phyloP scores from a whole-genome alignment of 1,139 yeast genomes.

The Petasospora rhodanensis region DNA sequence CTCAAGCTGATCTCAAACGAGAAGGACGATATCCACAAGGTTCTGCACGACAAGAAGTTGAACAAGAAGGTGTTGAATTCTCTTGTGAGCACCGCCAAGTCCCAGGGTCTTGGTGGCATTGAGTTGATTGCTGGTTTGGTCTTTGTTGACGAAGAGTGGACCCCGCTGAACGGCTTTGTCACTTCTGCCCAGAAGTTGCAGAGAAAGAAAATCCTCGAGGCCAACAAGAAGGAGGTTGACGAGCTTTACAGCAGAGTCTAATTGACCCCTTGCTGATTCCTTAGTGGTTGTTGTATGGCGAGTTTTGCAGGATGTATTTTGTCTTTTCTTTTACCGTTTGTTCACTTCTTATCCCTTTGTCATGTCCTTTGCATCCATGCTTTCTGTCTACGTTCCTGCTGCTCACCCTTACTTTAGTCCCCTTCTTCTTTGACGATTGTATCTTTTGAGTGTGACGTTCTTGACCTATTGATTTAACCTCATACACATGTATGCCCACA shows the following conservation, averaged over 20 bases:
- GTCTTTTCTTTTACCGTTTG: no score
- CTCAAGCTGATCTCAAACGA: conserved; percentile 45
- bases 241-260: conserved; percentile 37
- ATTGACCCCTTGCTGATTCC: no score
- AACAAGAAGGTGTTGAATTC: conserved; percentile 50
- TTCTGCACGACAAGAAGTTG: conserved; percentile 56
- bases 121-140: conserved; percentile 81
- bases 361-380: no score
- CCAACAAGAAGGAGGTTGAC: conserved; percentile 56
- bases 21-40: conserved; percentile 48
- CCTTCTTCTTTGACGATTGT: no score
- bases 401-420: no score
- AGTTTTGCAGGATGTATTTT: no score
- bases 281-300: no score
- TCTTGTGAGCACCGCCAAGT: conserved; percentile 68
- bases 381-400: no score
- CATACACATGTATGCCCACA: no score
- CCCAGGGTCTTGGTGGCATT: conserved; percentile 79
- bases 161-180: conserved; percentile 91
- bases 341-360: no score
- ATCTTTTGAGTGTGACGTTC: no score
- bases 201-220: conserved; percentile 81
- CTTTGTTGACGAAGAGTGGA: conserved; percentile 89
- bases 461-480: no score
- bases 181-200: conserved; percentile 96